Percentiles rank a stretch among this genome's conserved stretches.
Conservation (phyloP, 2,329 filamentous ascomycete species). For the Hysterium pulicare region DNA sequence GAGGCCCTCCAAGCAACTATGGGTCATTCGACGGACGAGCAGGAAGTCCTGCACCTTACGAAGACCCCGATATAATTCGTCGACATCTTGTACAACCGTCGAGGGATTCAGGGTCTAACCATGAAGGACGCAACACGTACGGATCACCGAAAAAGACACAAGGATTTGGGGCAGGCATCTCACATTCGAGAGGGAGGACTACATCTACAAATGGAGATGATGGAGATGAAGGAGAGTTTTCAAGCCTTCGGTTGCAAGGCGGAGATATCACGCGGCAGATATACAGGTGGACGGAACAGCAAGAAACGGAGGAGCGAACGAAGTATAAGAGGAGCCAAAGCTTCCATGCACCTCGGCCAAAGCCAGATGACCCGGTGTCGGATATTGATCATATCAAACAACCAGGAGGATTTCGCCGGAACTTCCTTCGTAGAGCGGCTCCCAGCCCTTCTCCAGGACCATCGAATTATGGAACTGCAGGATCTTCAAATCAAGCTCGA, state of each 20-base stretch:
- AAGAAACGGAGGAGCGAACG: conserved; percentile 62
- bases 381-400: conserved; percentile 90
- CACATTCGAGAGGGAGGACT: conserved; percentile 13
- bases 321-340: conserved; percentile 79
- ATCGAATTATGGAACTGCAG: conserved; percentile 39
- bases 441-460: conserved; percentile 57
- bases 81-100: conserved; percentile 78
- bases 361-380: conserved; percentile 74
- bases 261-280: conserved; percentile 93
- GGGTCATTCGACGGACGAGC: conserved; percentile 75
- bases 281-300: conserved; percentile 94
- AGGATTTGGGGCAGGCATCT: conserved; percentile 19
- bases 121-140: conserved; percentile 24
- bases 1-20: conserved; percentile 67
- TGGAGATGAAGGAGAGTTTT: conserved; percentile 76
- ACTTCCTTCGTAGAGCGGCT: conserved; percentile 77
- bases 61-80: conserved; percentile 88
- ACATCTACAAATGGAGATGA: conserved; percentile 63
- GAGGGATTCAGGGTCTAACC: conserved; percentile 38
- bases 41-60: conserved; percentile 59
- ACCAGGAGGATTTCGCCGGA: conserved; percentile 87
- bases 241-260: conserved; percentile 86
- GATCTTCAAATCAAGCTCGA: conserved; percentile 12
- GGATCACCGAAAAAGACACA: conserved; percentile 35
- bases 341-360: conserved; percentile 73